Evolutionary conservation across 2,329 filamentous ascomycete species (phyloP).

Genomic region (Claviceps digitariae): DNA sequence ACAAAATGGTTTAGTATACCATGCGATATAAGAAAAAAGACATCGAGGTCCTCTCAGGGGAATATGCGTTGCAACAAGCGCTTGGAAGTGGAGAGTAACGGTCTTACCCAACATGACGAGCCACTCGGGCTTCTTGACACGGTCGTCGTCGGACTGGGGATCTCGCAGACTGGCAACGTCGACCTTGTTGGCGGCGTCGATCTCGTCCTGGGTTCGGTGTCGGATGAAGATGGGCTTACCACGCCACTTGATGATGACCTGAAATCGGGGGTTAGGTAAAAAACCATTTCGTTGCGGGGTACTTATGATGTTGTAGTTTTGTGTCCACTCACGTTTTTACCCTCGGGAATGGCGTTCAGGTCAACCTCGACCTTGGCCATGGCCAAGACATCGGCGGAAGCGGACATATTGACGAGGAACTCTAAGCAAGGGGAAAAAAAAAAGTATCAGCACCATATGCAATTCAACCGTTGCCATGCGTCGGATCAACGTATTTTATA

Average conservation of each 20-base stretch:
- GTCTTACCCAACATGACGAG: conserved; percentile 84
- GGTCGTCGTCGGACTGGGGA: conserved; percentile 79
- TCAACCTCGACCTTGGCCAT: conserved; percentile 99
- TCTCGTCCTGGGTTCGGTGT: conserved; percentile 87
- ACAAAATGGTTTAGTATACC: neutral
- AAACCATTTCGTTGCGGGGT: neutral
- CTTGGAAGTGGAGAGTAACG: neutral
- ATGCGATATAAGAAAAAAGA: neutral
- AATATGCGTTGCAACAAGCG: neutral
- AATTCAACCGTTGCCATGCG: conserved; percentile 8
- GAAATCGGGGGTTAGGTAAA: conserved; percentile 5
- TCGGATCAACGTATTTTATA: conserved; percentile 3
- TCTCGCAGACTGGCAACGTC: conserved; percentile 77
- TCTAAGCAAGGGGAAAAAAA: conserved; percentile 41
- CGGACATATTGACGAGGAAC: conserved; percentile 99
- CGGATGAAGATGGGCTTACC: conserved; percentile 99
- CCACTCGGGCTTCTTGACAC: conserved; percentile 98
- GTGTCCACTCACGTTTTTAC: conserved; percentile 75
- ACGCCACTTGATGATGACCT: conserved; percentile 99
- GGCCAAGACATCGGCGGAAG: conserved; percentile 93
- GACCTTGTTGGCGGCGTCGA: conserved; percentile 84
- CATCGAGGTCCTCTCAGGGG: neutral
- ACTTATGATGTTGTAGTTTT: neutral
- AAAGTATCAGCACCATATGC: conserved; percentile 15
- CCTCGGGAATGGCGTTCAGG: conserved; percentile 83